These are phyloP conservation scores for Pseudonitzschia pungens DNA, from an alignment of 108 stramenopile species.

Conservation along the genomic window DNA sequence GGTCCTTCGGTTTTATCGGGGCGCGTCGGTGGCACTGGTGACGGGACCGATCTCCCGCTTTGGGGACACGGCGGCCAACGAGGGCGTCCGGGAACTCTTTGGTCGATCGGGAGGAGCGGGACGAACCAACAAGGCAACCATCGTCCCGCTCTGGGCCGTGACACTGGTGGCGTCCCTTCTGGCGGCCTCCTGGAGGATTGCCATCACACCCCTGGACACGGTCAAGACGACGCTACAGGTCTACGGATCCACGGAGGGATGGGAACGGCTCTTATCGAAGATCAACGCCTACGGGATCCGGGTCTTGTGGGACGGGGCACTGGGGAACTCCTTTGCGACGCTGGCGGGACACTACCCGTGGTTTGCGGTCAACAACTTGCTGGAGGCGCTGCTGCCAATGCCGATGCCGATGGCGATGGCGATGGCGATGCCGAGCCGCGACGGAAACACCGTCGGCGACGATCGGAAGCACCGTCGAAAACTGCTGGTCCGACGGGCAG, in stretches of 20 bases:
- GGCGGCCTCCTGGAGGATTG: conserved; percentile 80
- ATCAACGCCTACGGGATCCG: conserved; percentile 51
- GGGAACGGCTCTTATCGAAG: conserved; percentile 52
- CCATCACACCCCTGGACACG: conserved; percentile 86
- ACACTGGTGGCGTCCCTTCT: conserved; percentile 71
- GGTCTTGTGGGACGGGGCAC: conserved; percentile 75
- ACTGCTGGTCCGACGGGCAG: conserved; percentile 35
- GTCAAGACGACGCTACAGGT: conserved; percentile 89
- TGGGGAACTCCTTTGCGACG: conserved; percentile 78
- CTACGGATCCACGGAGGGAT: conserved; percentile 64
- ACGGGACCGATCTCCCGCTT: conserved; percentile 82
- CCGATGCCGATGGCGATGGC: conserved; percentile 37
- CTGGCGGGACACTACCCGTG: conserved; percentile 88
- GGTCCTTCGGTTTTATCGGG: conserved; percentile 81
- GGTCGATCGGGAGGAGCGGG: no score
- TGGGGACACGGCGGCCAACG: conserved; percentile 86
- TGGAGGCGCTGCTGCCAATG: conserved; percentile 37
- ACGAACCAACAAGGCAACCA: conserved; percentile 21
- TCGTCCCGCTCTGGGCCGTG: conserved; percentile 17
- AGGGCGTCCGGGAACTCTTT: conserved; percentile 35
- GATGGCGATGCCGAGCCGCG: conserved; percentile 13
- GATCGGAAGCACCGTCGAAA: not conserved
- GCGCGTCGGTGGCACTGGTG: conserved; percentile 64
- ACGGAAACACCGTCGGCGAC: not conserved
- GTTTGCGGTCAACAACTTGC: conserved; percentile 59